Evolutionary conservation across 2,329 filamentous ascomycete species (phyloP).

Genomic region (Escovopsis weberi): DNA sequence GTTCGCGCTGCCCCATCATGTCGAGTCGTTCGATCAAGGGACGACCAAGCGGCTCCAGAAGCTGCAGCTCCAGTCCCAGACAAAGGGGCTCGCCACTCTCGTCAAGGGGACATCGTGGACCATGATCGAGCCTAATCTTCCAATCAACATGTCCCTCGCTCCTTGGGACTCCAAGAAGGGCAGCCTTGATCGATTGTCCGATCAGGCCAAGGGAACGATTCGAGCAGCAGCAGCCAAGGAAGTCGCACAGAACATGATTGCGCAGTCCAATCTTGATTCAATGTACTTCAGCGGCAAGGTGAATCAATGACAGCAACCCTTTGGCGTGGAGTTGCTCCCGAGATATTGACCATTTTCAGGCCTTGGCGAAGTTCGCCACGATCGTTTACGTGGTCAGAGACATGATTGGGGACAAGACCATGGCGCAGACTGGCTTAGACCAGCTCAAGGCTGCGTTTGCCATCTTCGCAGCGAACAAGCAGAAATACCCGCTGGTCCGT

Average conservation of each 20-base stretch:
- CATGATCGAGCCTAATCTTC: constrained; percentile 60
- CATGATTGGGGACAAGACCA: constrained; percentile 40
- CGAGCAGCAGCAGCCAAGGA: constrained; percentile 53
- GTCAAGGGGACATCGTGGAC: constrained; percentile 63
- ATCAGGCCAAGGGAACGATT: constrained; percentile 44
- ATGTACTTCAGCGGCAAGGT: constrained; percentile 91
- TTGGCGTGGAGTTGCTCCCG: not conserved
- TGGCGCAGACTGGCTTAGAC: constrained; percentile 42
- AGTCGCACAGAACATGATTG: constrained; percentile 58
- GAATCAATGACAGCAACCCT: constrained; percentile 3
- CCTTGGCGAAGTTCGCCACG: constrained; percentile 60
- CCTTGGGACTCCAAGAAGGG: constrained; percentile 54
- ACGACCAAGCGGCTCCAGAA: constrained; percentile 36
- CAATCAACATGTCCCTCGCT: constrained; percentile 58
- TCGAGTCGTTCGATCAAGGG: constrained; percentile 53
- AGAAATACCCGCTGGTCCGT: constrained; percentile 51
- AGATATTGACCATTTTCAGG: constrained; percentile 23
- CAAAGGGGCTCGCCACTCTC: constrained; percentile 66
- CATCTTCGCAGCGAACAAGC: constrained; percentile 51
- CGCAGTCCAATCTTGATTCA: constrained; percentile 61
- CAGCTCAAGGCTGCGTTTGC: constrained; percentile 53
- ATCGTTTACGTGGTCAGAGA: constrained; percentile 52
- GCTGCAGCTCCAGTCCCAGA: constrained; percentile 60
- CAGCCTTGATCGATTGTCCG: constrained; percentile 31
- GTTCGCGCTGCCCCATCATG: constrained; percentile 80